Evolutionary conservation across 768 basidiomycete genomes (phyloP), one percentile per base, ranked within the genome.

Genomic region (Mycena chlorophos): DNA sequence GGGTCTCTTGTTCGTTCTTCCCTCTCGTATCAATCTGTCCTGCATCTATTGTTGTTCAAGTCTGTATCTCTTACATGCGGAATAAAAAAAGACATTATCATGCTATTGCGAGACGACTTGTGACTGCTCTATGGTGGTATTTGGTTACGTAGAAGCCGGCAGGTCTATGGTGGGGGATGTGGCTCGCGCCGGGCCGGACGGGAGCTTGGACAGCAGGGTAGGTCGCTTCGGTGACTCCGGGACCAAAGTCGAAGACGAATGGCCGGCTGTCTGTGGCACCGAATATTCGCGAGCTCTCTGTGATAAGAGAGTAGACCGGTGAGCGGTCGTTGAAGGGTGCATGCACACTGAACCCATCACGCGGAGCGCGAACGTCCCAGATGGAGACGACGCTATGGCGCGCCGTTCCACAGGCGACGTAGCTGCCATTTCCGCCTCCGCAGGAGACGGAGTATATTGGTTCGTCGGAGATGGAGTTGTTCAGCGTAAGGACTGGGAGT

Each of bases 191-290:
- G 64, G 64, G 47, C 69, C 73, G 27, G 66, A n/a, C 68, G 66
- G 20, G 72, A 68, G 22, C 68, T 68, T 43, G 60, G 64, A 29
- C 52, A n/a, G 59, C 56, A 42, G 81, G 78, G 58, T 88, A 89
- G 8, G 87, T 87, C 45, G 76, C 73, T 28, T 69, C 66, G 2
- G 70, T 76, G 14, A 86, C 79, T 10, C 79, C 83, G 6, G 84
- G 82, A 6, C 89, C 80, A 64, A 94, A 92, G 68, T 93, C 90
- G 50, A 85, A 83, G 13, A 91, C 84, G 66, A 91, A 92, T 5
- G 88, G 81, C 40, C 90, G 72, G 59, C 83, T 85, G 66, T 92
- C 84, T 8, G 88, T 91, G 3, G 76, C 89, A 12, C 89, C 91
- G 60, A 87, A 93, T 42, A 91, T 70, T 37, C 91, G 83, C 16